phyloP scores from a whole-genome alignment of 768 basidiomycete species.

The Russula ochroleuca region DNA sequence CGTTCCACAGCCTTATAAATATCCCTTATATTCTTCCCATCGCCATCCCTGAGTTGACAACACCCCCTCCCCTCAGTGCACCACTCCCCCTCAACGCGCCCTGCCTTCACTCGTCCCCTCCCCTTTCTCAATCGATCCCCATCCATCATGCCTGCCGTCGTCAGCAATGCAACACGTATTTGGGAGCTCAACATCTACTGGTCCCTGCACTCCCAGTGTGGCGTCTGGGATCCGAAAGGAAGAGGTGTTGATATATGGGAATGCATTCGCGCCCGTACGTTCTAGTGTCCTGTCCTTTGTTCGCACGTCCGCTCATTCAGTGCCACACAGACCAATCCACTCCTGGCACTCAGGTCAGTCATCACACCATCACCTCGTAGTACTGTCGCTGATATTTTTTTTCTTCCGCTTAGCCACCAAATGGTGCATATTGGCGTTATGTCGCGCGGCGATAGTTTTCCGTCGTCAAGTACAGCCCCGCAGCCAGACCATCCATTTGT shows the following conservation, averaged over 20 bases:
- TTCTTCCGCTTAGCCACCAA: conserved; percentile 39
- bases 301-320: conserved; percentile 11
- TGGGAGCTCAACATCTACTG: conserved; percentile 69
- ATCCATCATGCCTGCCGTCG: conserved; percentile 41
- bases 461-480: conserved; percentile 16
- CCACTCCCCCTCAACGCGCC: conserved; percentile 3
- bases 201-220: conserved; percentile 62
- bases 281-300: conserved; percentile 6
- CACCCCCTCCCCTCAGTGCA: conserved; percentile 16
- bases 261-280: conserved; percentile 64
- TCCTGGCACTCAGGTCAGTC: conserved; percentile 42
- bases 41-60: conserved; percentile 3
- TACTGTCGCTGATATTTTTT: conserved; percentile 12
- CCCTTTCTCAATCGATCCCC: background rate
- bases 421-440: conserved; percentile 44
- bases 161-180: conserved; percentile 61
- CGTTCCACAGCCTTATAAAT: conserved; percentile 23
- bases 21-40: conserved; percentile 18
- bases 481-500: background rate
- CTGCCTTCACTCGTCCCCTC: background rate
- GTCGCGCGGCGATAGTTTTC: conserved; percentile 41
- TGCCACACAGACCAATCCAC: conserved; percentile 54
- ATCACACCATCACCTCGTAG: background rate
- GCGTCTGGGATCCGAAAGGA: conserved; percentile 62
- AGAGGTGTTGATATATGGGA: conserved; percentile 75